Evolutionary conservation across 176 grass and related monocot genomes (phyloP).

Genomic region (Areca catechu): DNA sequence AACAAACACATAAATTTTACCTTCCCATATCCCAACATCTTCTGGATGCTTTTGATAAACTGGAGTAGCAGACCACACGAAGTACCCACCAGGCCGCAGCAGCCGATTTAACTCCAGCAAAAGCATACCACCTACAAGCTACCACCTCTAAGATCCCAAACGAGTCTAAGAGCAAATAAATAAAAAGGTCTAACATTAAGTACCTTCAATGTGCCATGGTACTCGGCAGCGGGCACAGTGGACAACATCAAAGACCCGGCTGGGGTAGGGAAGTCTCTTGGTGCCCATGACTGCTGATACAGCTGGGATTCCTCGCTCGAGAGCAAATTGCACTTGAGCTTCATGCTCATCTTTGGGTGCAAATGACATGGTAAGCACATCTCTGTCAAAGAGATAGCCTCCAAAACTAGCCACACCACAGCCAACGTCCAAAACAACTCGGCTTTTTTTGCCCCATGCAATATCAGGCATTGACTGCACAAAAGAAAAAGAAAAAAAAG

Average conservation of each 20-base stretch:
- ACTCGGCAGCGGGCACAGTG: conserved; percentile 94
- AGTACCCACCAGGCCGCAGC: conserved; percentile 92
- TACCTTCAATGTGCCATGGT: conserved; percentile 97
- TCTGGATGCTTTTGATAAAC: conserved; percentile 85
- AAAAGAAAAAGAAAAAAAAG: too few species aligned
- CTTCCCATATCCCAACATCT: conserved; percentile 88
- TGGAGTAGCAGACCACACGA: conserved; percentile 95
- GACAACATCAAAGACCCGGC: conserved; percentile 85
- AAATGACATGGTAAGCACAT: conserved; percentile 92
- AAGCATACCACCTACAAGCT: conserved; percentile 73
- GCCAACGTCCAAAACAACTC: conserved; percentile 86
- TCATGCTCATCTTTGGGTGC: conserved; percentile 99
- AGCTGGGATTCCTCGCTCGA: conserved; percentile 97
- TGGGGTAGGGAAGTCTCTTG: conserved; percentile 89
- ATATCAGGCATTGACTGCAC: conserved; percentile 83
- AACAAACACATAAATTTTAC: conserved; percentile 24
- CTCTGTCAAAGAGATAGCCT: conserved; percentile 97
- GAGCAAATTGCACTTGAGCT: conserved; percentile 97
- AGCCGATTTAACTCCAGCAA: conserved; percentile 92
- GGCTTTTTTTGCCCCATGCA: conserved; percentile 79
- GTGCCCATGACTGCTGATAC: conserved; percentile 99
- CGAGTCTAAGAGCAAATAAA: conserved; percentile 17
- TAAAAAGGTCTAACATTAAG: conserved; percentile 23
- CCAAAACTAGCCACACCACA: conserved; percentile 99
- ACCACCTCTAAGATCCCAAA: conserved; percentile 3